Evolutionary conservation across 1,284 basidiomycete genomes (phyloP).

Genomic region (Ceratobasidium theobromae): DNA sequence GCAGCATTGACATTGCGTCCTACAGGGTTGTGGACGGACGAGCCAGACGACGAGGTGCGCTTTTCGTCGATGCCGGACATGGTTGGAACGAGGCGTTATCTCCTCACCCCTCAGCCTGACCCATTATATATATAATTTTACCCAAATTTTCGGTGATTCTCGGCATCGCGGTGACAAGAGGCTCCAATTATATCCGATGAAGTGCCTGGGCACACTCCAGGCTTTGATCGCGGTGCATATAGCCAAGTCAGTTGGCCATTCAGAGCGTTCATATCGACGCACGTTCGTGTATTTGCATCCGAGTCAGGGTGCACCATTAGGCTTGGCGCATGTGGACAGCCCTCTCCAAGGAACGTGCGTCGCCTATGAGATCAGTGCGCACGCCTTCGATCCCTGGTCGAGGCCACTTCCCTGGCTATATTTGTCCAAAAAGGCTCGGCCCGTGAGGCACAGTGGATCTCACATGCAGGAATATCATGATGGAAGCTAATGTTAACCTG

Average conservation of each 20-base stretch:
- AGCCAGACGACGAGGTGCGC: conserved; percentile 6
- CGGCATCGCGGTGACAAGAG: neutral
- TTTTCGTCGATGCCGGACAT: conserved; percentile 17
- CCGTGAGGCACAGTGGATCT: neutral
- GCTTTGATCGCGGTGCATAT: conserved; percentile 10
- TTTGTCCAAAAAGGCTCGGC: neutral
- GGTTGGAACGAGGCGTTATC: neutral
- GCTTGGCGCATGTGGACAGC: conserved; percentile 19
- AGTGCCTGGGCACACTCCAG: conserved; percentile 1
- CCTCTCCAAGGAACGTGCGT: conserved; percentile 12
- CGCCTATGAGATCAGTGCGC: neutral
- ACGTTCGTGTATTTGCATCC: conserved; percentile 25
- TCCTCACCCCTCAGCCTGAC: neutral
- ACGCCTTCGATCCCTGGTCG: neutral
- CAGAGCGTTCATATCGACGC: neutral
- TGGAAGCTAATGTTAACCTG: too few relatives aligned
- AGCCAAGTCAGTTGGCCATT: conserved; percentile 1
- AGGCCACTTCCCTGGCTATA: neutral
- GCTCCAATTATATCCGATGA: neutral
- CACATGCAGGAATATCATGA: neutral
- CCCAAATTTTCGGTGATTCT: conserved; percentile 25
- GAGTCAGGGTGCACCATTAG: neutral
- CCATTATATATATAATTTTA: neutral
- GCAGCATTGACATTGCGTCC: neutral
- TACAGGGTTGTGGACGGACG: neutral